Evolutionary conservation across 768 basidiomycete genomes (phyloP).

Genomic region (Rhodotorula paludigena): DNA sequence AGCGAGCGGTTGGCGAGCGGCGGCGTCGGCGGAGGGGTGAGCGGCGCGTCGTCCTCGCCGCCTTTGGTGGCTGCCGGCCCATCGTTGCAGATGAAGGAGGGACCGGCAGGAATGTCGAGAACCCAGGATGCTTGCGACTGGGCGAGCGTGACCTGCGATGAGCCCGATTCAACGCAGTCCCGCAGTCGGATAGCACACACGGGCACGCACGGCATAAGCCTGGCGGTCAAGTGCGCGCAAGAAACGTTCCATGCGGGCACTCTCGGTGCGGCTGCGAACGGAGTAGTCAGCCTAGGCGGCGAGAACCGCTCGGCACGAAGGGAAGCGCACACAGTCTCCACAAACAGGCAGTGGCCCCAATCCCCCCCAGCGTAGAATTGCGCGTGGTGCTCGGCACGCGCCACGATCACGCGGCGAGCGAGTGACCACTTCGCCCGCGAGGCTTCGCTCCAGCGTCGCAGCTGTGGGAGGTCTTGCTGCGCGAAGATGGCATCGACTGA

Average conservation of each 20-base stretch:
- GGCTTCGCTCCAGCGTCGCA: constrained; percentile 18
- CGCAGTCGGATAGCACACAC: accelerated
- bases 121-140: constrained; percentile 31
- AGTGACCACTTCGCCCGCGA: constrained; percentile 21
- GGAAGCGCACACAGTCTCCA: constrained; percentile 18
- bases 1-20: background rate
- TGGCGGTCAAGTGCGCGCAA: constrained; percentile 18
- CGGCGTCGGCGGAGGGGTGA: constrained; percentile 28
- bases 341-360: constrained; percentile 28
- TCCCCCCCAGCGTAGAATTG: constrained; percentile 37
- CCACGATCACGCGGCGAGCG: constrained; percentile 21
- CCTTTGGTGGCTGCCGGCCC: background rate
- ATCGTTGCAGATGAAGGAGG: constrained; percentile 32
- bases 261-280: constrained; percentile 12
- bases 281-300: background rate
- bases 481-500: background rate
- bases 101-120: constrained; percentile 9
- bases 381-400: constrained; percentile 32
- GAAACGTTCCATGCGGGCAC: constrained; percentile 14
- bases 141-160: constrained; percentile 28
- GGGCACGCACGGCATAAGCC: constrained; percentile 20
- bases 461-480: background rate
- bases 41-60: background rate
- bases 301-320: too few species aligned
- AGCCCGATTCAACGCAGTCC: too few species aligned